phyloP scores from a whole-genome alignment of 495 filamentous ascomycete species.

The Apiosordaria backusii region DNA sequence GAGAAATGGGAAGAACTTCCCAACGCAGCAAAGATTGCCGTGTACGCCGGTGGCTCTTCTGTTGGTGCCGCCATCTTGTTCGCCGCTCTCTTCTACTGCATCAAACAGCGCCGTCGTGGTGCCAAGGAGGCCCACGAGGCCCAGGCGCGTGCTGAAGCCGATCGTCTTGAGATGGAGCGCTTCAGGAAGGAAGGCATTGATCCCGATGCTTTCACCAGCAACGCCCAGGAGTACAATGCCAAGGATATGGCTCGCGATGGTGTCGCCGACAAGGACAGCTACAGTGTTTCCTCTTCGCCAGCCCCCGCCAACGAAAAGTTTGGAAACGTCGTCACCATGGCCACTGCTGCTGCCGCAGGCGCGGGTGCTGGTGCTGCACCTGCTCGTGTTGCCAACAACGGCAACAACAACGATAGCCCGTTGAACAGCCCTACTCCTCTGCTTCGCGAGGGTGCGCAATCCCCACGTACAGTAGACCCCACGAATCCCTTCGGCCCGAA shows the following conservation, averaged over 20 bases:
- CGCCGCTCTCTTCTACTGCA: conserved; percentile 55
- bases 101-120: conserved; percentile 64
- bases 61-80: conserved; percentile 48
- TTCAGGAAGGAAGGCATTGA: conserved; percentile 46
- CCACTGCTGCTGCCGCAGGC: conserved; percentile 12
- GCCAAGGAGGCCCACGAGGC: conserved; percentile 57
- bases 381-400: conserved; percentile 20
- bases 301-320: conserved; percentile 21
- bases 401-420: conserved; percentile 29
- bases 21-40: conserved; percentile 51
- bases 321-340: not conserved
- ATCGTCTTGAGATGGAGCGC: conserved; percentile 62
- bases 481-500: not conserved
- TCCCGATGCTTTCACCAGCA: conserved; percentile 41
- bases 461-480: not conserved
- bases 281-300: conserved; percentile 37
- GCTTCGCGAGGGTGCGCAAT: conserved; percentile 9
- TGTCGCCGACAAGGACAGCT: conserved; percentile 31
- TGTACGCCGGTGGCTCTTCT: conserved; percentile 55
- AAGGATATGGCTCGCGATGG: conserved; percentile 35
- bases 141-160: conserved; percentile 52
- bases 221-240: conserved; percentile 41
- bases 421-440: conserved; percentile 14
- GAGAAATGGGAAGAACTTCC: conserved; percentile 59
- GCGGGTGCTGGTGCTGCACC: conserved; percentile 23